Conservation (phyloP, 768 basidiomycete genomes). For the Mycena galopus region DNA sequence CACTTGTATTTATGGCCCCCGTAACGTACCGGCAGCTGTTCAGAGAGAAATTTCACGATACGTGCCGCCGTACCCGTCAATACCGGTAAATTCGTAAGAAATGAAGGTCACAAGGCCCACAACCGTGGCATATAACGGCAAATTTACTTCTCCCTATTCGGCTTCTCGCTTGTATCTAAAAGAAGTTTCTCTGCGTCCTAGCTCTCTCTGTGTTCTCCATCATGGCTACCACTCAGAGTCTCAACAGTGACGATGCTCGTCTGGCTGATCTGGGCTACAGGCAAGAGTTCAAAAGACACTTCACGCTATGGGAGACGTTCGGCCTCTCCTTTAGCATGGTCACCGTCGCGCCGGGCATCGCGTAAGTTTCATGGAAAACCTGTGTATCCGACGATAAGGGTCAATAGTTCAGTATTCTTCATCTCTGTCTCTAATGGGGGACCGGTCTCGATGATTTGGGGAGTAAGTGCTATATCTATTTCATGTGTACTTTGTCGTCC, state of each 20-base stretch:
- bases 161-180: not conserved
- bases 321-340: slow-evolving; percentile 19
- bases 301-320: too few relatives aligned
- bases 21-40: too few relatives aligned
- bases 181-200: slow-evolving; percentile 8
- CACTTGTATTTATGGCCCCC: too few relatives aligned
- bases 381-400: slow-evolving; percentile 16
- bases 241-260: slow-evolving; percentile 14
- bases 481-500: slow-evolving; percentile 40
- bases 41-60: too few relatives aligned
- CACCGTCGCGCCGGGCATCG: slow-evolving; percentile 16
- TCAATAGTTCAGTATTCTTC: slow-evolving; percentile 16
- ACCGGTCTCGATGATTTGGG: too few relatives aligned
- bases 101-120: not conserved
- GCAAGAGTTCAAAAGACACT: too few relatives aligned
- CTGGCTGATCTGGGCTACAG: slow-evolving; percentile 11
- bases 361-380: slow-evolving; percentile 9
- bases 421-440: too few relatives aligned
- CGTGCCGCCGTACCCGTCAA: not conserved
- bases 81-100: slow-evolving; percentile 1
- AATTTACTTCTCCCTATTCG: not conserved
- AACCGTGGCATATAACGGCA: too few relatives aligned
- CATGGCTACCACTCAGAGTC: slow-evolving; percentile 17
- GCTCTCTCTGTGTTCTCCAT: slow-evolving; percentile 11
- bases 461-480: slow-evolving; percentile 46